Evolutionary conservation across 2,329 filamentous ascomycete species (phyloP), one percentile per base, ranked within the genome.

Genomic region (Cercospora zeae-maydis): DNA sequence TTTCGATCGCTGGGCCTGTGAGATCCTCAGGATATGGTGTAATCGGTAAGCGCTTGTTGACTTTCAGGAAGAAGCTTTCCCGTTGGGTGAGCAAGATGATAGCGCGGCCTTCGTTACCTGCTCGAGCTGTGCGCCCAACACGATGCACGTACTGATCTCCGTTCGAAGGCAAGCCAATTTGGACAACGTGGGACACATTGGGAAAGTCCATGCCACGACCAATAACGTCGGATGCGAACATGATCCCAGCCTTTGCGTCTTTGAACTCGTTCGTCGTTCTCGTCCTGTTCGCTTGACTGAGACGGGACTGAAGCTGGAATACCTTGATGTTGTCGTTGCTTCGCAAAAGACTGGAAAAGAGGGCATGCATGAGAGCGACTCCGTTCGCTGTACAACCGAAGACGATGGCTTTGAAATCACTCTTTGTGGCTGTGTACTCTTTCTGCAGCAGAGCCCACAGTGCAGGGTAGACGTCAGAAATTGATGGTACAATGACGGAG

Each of bases 181-280:
- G 62, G 89, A 90, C 16, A 86, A 90, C 51, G 86, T 97, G 87
- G 75, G 97, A 93, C 75, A 98, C 98, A 78, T 97, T 97, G 73
- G 98, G 86, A 45, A 99, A 98, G 77, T 99, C 95, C 72, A 98
- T 96, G 60, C 93, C 93, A 70, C 93, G 86, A n/a, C 92, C 93
- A 16, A 98, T 89, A 19, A 95, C 93, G 72, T 96, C 82, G 69
- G 80, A 81, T 21, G 82, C 82, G 59, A 84, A 81, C 66, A 84
- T 73, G 58, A 84, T 79, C 27, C 82, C 82, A 14, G 77, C 75
- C 1, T 75, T 70, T 16, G 79, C 73, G 61, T 79, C 74, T 63
- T 78, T 80, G 75, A 78, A 82, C 39, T 78, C 74, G 34, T 77
- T 71, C 1, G 79, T 80, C 2, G 78, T 80, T 11, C 74, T 71